These are phyloP conservation scores for Nemania serpens DNA, from an alignment of 2,329 filamentous ascomycete species.

Conservation along the genomic window DNA sequence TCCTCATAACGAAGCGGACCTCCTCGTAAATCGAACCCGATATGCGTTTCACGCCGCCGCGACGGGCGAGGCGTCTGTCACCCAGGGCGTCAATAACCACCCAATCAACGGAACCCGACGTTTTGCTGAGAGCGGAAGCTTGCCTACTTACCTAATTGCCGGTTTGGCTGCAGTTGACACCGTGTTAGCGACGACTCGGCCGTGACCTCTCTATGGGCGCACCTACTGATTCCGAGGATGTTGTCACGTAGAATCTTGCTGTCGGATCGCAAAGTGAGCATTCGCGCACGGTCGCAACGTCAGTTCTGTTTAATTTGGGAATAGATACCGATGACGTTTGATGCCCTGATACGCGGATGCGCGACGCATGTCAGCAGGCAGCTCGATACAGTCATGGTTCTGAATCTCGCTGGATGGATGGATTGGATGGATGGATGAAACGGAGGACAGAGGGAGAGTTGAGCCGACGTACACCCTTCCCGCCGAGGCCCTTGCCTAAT, in stretches of 20 bases:
- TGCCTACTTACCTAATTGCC: slow-evolving; percentile 57
- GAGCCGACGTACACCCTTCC: slow-evolving; percentile 33
- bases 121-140: neutral
- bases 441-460: neutral
- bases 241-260: slow-evolving; percentile 43
- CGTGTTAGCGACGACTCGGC: slow-evolving; percentile 22
- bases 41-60: slow-evolving; percentile 78
- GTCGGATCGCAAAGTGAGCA: neutral
- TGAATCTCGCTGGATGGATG: neutral
- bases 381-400: neutral
- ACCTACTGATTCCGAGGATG: slow-evolving; percentile 42
- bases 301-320: neutral
- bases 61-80: slow-evolving; percentile 69
- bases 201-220: neutral
- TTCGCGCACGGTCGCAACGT: neutral
- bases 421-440: neutral
- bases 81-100: slow-evolving; percentile 8
- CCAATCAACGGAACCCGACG: neutral
- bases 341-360: slow-evolving; percentile 29
- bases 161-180: slow-evolving; percentile 51
- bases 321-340: slow-evolving; percentile 36
- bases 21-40: slow-evolving; percentile 68
- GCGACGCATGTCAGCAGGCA: slow-evolving; percentile 19
- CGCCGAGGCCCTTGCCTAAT: slow-evolving; percentile 32
- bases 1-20: slow-evolving; percentile 55